Evolutionary conservation across 306 rosid genomes (phyloP).

Genomic region (Medicago ruthenica): DNA sequence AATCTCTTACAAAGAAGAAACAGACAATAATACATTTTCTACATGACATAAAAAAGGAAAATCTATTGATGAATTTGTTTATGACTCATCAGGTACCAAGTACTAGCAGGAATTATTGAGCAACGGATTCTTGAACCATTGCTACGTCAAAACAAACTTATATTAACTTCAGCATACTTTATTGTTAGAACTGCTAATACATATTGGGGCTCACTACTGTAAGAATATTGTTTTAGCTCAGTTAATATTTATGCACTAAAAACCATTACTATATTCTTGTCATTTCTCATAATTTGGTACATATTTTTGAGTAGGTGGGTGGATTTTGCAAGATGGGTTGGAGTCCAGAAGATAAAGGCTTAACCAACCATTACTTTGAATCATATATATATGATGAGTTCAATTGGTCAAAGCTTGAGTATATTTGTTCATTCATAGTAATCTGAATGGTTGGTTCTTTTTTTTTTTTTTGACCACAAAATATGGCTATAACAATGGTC

Average conservation of each 20-base stretch:
- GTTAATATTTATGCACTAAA: not conserved
- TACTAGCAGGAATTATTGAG: conserved; percentile 83
- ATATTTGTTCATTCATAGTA: too few species aligned
- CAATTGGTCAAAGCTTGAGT: conserved; percentile 6
- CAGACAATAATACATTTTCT: too few species aligned
- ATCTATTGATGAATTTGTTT: too few species aligned
- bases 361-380: conserved; percentile 40
- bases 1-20: too few species aligned
- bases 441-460: too few species aligned
- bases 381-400: not conserved
- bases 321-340: conserved; percentile 85
- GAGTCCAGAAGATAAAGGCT: conserved; percentile 67
- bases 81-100: conserved; percentile 66
- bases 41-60: too few species aligned
- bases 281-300: conserved; percentile 19
- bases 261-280: not conserved
- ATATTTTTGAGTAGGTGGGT: conserved; percentile 74
- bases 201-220: conserved; percentile 83
- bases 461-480: too few species aligned
- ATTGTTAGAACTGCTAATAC: conserved; percentile 83
- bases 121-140: conserved; percentile 81
- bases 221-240: conserved; percentile 49
- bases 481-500: too few species aligned
- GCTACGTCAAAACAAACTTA: conserved; percentile 66
- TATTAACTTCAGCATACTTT: conserved; percentile 71